Conservation (phyloP, 306 rosid species). For the Cicer chorassanicum region DNA sequence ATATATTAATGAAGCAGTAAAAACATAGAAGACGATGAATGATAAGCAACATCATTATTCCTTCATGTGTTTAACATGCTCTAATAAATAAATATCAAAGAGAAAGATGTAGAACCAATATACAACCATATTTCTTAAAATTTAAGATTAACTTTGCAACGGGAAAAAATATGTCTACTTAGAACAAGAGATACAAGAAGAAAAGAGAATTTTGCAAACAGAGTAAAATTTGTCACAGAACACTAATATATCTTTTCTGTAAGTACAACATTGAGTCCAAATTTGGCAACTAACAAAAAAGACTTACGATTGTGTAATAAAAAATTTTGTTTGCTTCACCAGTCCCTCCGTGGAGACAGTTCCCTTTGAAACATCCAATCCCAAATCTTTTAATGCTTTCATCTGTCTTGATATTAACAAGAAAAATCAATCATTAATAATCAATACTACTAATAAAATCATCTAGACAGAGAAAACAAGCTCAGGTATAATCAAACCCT, state of each 20-base stretch:
- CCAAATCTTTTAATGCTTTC: constrained; percentile 85
- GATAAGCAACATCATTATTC: constrained; percentile 12
- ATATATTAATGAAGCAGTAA: constrained; percentile 29
- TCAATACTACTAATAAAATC: constrained; percentile 23
- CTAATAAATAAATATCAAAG: not conserved
- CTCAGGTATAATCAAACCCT: too few species aligned
- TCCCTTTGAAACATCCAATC: constrained; percentile 93
- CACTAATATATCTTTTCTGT: not conserved
- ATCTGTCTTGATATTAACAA: constrained; percentile 62
- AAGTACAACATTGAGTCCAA: not conserved
- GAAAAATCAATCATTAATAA: constrained; percentile 38
- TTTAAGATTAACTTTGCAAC: not conserved
- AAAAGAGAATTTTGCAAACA: not conserved
- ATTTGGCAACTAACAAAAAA: constrained; percentile 3
- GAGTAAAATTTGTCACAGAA: not conserved
- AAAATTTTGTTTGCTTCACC: constrained; percentile 74
- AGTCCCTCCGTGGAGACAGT: constrained; percentile 80
- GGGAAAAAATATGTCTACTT: not conserved
- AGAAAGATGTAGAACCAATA: constrained; percentile 22
- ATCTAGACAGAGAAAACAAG: not conserved
- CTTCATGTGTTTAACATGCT: constrained; percentile 17
- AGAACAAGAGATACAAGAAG: not conserved
- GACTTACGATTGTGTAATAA: constrained; percentile 76
- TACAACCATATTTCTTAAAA: not conserved
- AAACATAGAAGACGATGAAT: constrained; percentile 3